A percentile compares a stretch with the other conserved stretches of the same genome.
phyloP scores from a whole-genome alignment of 2,329 filamentous ascomycete genomes.

The Neofusicoccum sp. region DNA sequence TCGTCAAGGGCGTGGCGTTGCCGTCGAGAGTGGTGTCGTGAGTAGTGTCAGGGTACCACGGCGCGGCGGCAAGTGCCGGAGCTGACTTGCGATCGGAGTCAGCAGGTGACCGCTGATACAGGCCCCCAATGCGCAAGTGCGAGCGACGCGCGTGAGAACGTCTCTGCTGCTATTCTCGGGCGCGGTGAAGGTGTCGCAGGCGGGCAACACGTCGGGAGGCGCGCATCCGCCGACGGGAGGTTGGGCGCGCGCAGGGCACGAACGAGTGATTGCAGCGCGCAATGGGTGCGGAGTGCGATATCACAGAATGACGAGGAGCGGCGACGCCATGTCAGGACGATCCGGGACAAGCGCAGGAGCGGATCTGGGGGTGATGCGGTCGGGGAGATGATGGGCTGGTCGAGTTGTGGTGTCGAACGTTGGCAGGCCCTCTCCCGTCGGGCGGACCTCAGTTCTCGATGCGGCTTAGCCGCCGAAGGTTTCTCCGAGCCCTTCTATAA shows the following conservation, averaged over 20 bases:
- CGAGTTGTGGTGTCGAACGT: conserved; percentile 18
- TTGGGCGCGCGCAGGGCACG: conserved; percentile 18
- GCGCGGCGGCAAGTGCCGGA: conserved; percentile 29
- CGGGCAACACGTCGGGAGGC: conserved; percentile 3
- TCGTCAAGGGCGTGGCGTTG: not conserved
- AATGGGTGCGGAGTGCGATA: conserved; percentile 4
- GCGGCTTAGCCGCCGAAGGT: conserved; percentile 17
- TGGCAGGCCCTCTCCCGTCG: not conserved
- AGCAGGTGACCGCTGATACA: conserved; percentile 18
- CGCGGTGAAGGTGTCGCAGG: not conserved
- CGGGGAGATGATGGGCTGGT: conserved; percentile 16
- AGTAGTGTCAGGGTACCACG: conserved; percentile 17
- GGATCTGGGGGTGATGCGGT: conserved; percentile 15
- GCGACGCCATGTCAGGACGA: conserved; percentile 15
- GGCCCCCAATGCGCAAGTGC: conserved; percentile 15
- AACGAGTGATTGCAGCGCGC: conserved; percentile 17
- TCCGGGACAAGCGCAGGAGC: conserved; percentile 10
- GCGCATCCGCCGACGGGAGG: conserved; percentile 16
- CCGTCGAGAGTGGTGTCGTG: conserved; percentile 4
- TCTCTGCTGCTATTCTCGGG: conserved; percentile 7
- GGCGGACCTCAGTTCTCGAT: conserved; percentile 7
- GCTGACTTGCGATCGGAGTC: conserved; percentile 25
- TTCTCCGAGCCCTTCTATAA: conserved; percentile 19
- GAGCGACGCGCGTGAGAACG: not conserved
- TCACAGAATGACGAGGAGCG: conserved; percentile 13